phyloP scores from a whole-genome alignment of 2,329 filamentous ascomycete species.

The Talaromyces sp. region DNA sequence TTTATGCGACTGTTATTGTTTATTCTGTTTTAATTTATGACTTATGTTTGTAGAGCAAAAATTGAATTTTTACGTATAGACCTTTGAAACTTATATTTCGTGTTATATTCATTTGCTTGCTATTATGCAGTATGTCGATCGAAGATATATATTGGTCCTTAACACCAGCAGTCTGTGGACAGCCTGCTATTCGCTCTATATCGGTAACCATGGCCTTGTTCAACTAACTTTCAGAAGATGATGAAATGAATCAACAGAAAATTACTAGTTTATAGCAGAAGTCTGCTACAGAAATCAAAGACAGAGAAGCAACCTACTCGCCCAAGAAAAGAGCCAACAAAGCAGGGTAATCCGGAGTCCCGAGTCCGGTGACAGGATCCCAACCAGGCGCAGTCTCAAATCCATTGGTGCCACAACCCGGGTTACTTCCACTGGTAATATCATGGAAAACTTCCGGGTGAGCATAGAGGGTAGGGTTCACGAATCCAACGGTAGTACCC shows the following conservation, averaged over 20 bases:
- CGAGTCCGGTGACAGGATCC: conserved; percentile 33
- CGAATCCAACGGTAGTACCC: conserved; percentile 53
- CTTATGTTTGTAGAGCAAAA: not conserved
- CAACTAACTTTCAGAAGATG: not conserved
- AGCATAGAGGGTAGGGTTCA: conserved; percentile 61
- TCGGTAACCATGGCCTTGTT: no score
- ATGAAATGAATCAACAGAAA: not conserved
- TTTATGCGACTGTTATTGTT: not conserved
- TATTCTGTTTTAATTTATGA: not conserved
- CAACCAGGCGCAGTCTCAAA: conserved; percentile 29
- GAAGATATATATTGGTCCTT: not conserved
- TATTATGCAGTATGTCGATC: not conserved
- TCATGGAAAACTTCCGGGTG: conserved; percentile 33
- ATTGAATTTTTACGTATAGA: not conserved
- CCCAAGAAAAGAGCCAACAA: conserved; percentile 34
- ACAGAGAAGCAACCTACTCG: conserved; percentile 8
- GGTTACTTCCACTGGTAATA: conserved; percentile 30
- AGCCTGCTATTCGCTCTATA: not conserved
- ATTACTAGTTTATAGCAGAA: not conserved
- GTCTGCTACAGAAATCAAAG: no score
- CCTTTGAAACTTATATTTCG: not conserved
- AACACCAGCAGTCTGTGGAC: not conserved
- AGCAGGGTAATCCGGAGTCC: conserved; percentile 32
- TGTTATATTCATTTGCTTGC: not conserved
- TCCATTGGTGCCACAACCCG: conserved; percentile 30